Conservation (phyloP, 1,284 basidiomycete species). For the Moesziomyces globuligerus region DNA sequence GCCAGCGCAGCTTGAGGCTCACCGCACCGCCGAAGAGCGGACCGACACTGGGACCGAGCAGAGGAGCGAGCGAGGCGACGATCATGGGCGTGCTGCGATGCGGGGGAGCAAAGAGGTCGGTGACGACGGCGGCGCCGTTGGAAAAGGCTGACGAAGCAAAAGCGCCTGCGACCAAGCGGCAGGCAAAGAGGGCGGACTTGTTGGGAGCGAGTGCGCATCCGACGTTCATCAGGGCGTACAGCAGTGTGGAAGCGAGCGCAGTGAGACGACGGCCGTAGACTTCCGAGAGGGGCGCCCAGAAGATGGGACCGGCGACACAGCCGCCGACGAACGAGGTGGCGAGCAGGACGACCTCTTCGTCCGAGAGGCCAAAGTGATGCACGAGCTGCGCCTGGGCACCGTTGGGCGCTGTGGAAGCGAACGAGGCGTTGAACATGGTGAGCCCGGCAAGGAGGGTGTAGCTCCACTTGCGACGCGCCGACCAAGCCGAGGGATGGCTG, state of each 20-base stretch:
- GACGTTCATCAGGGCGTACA: slow-evolving; percentile 26
- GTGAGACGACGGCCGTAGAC: slow-evolving; percentile 18
- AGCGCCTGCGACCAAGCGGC: slow-evolving; percentile 34
- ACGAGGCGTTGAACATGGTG: slow-evolving; percentile 46
- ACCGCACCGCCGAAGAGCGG: slow-evolving; percentile 29
- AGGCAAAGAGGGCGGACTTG: slow-evolving; percentile 28
- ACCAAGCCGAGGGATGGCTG: slow-evolving; percentile 11
- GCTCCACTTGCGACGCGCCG: slow-evolving; percentile 24
- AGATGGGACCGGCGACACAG: slow-evolving; percentile 39
- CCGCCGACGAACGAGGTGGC: slow-evolving; percentile 44
- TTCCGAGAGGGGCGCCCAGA: slow-evolving; percentile 50
- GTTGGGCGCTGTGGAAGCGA: slow-evolving; percentile 40
- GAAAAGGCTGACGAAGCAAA: slow-evolving; percentile 45
- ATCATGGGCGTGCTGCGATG: slow-evolving; percentile 34
- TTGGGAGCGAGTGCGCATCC: slow-evolving; percentile 27
- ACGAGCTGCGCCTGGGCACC: slow-evolving; percentile 26
- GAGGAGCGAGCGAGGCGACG: slow-evolving; percentile 22
- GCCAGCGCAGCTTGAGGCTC: slow-evolving; percentile 20
- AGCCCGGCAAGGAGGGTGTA: slow-evolving; percentile 26
- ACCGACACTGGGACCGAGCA: slow-evolving; percentile 35
- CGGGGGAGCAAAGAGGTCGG: slow-evolving; percentile 37
- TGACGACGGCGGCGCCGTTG: slow-evolving; percentile 40
- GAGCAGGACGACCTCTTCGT: slow-evolving; percentile 31
- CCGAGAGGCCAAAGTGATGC: slow-evolving; percentile 14
- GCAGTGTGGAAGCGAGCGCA: slow-evolving; percentile 14